Evolutionary conservation across 768 basidiomycete genomes (phyloP), one percentile per base, ranked within the genome.

Genomic region (Panaeolus cyanescens): DNA sequence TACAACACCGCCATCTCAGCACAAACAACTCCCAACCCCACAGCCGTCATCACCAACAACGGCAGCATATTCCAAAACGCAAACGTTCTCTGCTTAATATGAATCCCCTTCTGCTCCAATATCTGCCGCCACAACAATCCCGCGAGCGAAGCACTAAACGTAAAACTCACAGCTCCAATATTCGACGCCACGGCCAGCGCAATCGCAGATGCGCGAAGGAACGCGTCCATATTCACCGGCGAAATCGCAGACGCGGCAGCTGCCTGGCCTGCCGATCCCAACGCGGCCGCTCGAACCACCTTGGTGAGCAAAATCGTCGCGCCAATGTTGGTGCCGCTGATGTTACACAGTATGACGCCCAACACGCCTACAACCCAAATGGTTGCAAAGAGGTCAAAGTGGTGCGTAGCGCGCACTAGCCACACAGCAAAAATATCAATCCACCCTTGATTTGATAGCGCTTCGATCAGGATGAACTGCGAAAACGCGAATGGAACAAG

Each of bases 391-490:
- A 84, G 77, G 39, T 81, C 65, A 50, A 50, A 50, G 0, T 75
- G 67, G n/a, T 70, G 42, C 1, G 79, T 79, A n/a, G 73, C 87
- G 69, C 65, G 77, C 54, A 79, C 69, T 28, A 88, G 77, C 91
- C 92, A 92, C 22, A 56, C 62, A 8, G 87, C 89, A 69, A 95
- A 96, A 22, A 95, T 80, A 13, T 85, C 80, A 6, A 96, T 92
- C 95, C 96, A 99, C 20, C 95, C 94, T 61, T 89, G 86, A 62
- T 86, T 80, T 9, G 87, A 80, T 6, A 99, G 82, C 0, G 83
- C 91, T 69, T 95, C 90, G 61, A 96, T 92, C 61, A 99, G 85
- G 65, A 98, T 93, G 76, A 99, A 98, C 74, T 95, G 93, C 1
- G 90, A 88, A 71, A 97, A 94, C 0, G 94, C 92, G 70, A 99